These are phyloP conservation scores for Termitomyces heimii DNA, from an alignment of 768 basidiomycete species.

Conservation along the genomic window DNA sequence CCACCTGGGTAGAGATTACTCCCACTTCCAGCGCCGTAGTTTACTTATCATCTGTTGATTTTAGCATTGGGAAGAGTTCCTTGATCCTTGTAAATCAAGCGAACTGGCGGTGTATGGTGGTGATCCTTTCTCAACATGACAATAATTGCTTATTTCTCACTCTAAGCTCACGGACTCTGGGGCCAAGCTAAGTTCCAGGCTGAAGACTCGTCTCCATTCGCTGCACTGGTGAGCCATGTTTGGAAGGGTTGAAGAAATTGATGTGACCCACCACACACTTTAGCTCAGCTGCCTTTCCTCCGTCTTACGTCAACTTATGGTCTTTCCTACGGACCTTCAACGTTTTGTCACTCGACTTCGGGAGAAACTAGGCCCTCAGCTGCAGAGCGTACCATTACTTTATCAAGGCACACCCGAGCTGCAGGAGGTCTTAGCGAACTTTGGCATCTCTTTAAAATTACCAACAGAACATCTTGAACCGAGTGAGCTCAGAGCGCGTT, in stretches of 20 bases:
- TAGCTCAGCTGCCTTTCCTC: conserved; percentile 66
- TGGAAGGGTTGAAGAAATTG: neutral
- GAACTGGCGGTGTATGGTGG: conserved; percentile 57
- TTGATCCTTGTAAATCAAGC: conserved; percentile 66
- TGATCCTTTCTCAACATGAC: neutral
- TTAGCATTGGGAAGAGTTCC: conserved; percentile 69
- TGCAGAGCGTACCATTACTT: conserved; percentile 62
- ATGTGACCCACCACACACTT: neutral
- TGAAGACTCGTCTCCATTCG: conserved; percentile 62
- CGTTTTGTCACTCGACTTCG: conserved; percentile 57
- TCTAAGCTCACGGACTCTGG: conserved; percentile 62
- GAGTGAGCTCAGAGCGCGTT: conserved; percentile 58
- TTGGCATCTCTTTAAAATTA: conserved; percentile 44
- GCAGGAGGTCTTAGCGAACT: conserved; percentile 51
- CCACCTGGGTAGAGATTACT: conserved; percentile 45
- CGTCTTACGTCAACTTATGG: conserved; percentile 69
- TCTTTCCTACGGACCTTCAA: conserved; percentile 64
- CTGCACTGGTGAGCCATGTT: conserved; percentile 34
- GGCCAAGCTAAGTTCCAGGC: conserved; percentile 72
- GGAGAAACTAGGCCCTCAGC: conserved; percentile 60
- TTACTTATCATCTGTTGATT: neutral
- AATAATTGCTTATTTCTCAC: neutral
- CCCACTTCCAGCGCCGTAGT: conserved; percentile 2
- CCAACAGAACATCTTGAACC: conserved; percentile 53
- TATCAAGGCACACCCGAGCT: conserved; percentile 71